These are phyloP conservation scores for Ceratocystis smalleyi DNA, from an alignment of 2,329 filamentous ascomycete species.

Conservation along the genomic window DNA sequence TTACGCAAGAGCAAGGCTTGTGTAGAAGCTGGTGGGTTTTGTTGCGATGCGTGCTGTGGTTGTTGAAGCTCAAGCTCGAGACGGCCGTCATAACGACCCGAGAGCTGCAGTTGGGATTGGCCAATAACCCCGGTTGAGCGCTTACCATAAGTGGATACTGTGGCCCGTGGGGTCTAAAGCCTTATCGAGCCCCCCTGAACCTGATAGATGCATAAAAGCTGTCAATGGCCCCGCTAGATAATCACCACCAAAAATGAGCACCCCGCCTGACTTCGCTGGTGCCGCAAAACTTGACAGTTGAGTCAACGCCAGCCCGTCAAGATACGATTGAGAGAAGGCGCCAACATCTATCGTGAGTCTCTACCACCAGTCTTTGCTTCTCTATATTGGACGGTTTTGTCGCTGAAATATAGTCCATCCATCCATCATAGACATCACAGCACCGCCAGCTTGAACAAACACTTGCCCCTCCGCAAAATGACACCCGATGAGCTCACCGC, in stretches of 20 bases:
- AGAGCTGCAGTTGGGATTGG: background rate
- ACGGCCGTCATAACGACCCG: background rate
- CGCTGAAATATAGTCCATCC: background rate
- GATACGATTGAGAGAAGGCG: background rate
- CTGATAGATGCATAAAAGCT: slow-evolving; percentile 5
- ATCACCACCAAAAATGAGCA: slow-evolving; percentile 5
- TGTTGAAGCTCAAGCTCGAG: background rate
- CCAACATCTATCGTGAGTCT: background rate
- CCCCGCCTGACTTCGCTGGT: slow-evolving; percentile 8
- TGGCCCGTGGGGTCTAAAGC: background rate
- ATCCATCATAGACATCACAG: too few species aligned
- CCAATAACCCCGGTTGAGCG: slow-evolving; percentile 3
- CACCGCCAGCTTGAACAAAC: background rate
- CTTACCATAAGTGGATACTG: background rate
- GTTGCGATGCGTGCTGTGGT: background rate
- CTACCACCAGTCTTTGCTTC: background rate
- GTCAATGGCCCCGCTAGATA: background rate
- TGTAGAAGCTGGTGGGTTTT: background rate
- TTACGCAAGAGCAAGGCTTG: background rate
- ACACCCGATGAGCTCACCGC: slow-evolving; percentile 41
- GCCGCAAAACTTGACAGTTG: slow-evolving; percentile 12
- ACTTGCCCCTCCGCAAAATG: slow-evolving; percentile 28
- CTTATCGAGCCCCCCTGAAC: background rate
- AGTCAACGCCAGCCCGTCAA: slow-evolving; percentile 8
- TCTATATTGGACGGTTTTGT: background rate